Evolutionary conservation across 345 rosid genomes (phyloP), one percentile per base, ranked within the genome.

Genomic region (Populus ilicifolia): DNA sequence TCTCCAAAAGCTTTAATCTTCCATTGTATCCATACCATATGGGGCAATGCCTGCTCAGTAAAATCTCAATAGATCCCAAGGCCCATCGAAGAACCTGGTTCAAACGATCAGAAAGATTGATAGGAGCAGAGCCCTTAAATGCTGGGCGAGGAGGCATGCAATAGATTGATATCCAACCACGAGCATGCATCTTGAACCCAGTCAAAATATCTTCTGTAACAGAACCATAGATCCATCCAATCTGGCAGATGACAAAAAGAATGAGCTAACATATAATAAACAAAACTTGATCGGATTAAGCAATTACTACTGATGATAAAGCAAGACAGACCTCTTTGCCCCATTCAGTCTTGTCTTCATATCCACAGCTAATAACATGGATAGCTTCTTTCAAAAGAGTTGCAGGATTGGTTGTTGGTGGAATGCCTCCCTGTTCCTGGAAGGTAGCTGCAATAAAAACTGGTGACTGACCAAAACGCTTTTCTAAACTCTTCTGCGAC

Each of bases 31-130:
- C 99, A 82, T 96, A 96, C 99, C 99, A 96, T 83, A 96, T 88
- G 81, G 99, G 99, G 63, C 99, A 96, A 91, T 96, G 99, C 87
- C 99, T 92, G 74, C 99, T 96, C 54, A 96, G 84, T 87, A 96
- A 84, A 86, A 93, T 96, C 85, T 96, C 99, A 52, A 96, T 90
- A 23, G 99, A 96, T 44, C 98, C 99, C 86, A 96, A 84, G 52
- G 99, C 99, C 99, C 99, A 96, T 44, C 99, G 89, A 84, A 96
- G 99, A 78, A 96, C 99, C 87, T 96, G 99, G 88, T 96, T 93
- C 87, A 96, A 80, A 81, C 99, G 95, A 87, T 96, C 99, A 14
- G 99, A 95, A 81, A 95, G 99, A 92, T 95, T 95, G 93, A 95
- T 95, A 33, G 98, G 98, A 77, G 99, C 98, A 82, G 98, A 94